Evolutionary conservation across 257 asterid species (phyloP), one percentile per base, ranked within the genome.

Genomic region (Linderniella brevidens): DNA sequence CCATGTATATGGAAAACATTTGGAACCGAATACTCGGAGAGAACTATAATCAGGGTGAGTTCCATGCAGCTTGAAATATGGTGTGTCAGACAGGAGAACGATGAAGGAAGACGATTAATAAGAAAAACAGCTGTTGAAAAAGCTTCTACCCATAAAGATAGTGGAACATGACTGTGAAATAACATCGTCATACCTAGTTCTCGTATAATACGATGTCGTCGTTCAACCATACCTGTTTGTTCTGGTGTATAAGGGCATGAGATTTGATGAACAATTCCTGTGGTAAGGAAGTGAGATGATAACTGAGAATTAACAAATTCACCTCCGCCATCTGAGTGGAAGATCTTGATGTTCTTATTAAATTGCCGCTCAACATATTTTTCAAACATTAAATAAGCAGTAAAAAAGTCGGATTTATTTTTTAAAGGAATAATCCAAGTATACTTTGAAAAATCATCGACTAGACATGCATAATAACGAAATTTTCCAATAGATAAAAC

Each of bases 401-500:
- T 13, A 14, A 41, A 18, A 54, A 54, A 54, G 15, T 42, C 11
- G 32, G n/a, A n/a, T n/a, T n/a, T n/a, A 54, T 37, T 54, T 54
- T 25, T 13, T 17, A 39, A 19, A 17, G 38, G 58, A 0, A 41
- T 0, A 20, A 41, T 1, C 51, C 58, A 54, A 1, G 36, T 41
- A 43, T 54, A 54, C 35, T 41, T 20, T 4, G 50, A 54, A 11
- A 20, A 54, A 41, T 54, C 58, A 54, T 43, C 50, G 13, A 54
- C 58, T 9, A 54, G n/a, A 32, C 58, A 54, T 11, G 51, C 51
- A 54, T 54, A 54, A n/a, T n/a, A n/a, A n/a, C n/a, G n/a, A n/a
- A n/a, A 25, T 54, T 16, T 17, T 11, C 36, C 52, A 12, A 54
- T 12, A 10, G 59, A 54, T 25, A 16, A 29, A 54, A 54, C 13